Base-by-base conservation (phyloP, 768 basidiomycete genomes). In the Cytidiella melzeri region DNA sequence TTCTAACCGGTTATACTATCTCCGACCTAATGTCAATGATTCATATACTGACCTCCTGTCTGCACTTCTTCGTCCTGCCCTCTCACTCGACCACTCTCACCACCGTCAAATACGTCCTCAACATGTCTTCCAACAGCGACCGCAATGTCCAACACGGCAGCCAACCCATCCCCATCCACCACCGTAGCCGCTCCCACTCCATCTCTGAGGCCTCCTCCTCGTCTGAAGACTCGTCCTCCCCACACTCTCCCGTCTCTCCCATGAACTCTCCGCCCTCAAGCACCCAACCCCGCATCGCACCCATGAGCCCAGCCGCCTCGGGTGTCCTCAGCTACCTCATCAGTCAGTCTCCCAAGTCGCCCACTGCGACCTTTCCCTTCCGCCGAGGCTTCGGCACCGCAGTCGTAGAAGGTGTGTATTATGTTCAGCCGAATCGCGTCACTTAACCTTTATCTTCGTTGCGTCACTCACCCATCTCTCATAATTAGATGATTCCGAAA, bases 251-350 rank as follows among this genome's bases (percentile, higher is more conserved):
- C 69, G 36, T 80, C 81, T 2, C 83, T 81, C 20, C 61, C 70
- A 41, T 74, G 15, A 39, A 41, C 24, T 48, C 46, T 12, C 78
- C 23, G 53, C 68, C 2, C 57, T 62, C 10, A 66, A 69, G 2
- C 30, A 55, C 63, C 7, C 67, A 70, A 2, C 70, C 76, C 2
- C 72, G 71, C 40, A 59, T 80, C 41, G 67, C 72, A 5, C 60
- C 74, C 9, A 67, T 73, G 4, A 80, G 82, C 3, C 77, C 84
- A 5, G 75, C 78, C 5, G 73, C 73, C 4, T 87, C 87, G 3
- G 87, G 87, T 41, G 83, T 88, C 47, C 66, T 89, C 43, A 79
- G 79, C 48, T 82, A 84, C 62, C 83, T 85, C 65, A 63, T 87
- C 72, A 64, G 64, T 43, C 80, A 83, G 55, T 80, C 84, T 9